phyloP scores from a whole-genome alignment of 768 basidiomycete species.

The Cytidiella melzeri region DNA sequence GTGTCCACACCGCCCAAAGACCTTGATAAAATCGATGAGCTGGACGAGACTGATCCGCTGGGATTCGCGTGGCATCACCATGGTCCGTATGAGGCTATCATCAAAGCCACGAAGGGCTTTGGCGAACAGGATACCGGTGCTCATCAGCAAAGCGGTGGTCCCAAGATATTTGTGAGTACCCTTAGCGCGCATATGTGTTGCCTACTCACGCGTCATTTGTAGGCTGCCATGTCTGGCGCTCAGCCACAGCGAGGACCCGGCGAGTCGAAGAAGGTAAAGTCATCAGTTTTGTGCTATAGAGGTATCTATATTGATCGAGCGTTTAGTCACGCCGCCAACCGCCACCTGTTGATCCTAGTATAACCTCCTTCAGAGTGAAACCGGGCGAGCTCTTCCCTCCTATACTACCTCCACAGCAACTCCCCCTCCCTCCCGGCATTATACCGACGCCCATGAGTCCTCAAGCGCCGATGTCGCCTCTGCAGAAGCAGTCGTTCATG shows the following conservation, averaged over 20 bases:
- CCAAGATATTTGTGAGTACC: slow-evolving; percentile 12
- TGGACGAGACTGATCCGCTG: slow-evolving; percentile 70
- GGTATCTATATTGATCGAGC: background rate
- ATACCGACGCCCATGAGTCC: background rate
- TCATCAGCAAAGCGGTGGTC: background rate
- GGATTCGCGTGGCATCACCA: slow-evolving; percentile 60
- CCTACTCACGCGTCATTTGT: background rate
- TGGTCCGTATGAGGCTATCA: slow-evolving; percentile 69
- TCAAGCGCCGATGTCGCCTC: slow-evolving; percentile 7
- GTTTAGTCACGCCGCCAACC: background rate
- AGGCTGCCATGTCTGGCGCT: slow-evolving; percentile 1
- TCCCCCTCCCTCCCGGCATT: slow-evolving; percentile 4
- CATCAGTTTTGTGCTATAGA: background rate
- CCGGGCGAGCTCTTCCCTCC: slow-evolving; percentile 29
- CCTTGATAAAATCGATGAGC: slow-evolving; percentile 70
- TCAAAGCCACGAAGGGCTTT: slow-evolving; percentile 25
- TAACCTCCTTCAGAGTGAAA: slow-evolving; percentile 22
- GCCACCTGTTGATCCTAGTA: slow-evolving; percentile 8
- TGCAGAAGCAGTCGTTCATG: background rate
- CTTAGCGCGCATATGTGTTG: background rate
- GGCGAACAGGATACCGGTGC: slow-evolving; percentile 12
- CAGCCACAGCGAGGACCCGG: background rate
- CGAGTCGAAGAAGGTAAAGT: background rate
- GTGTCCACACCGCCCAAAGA: slow-evolving; percentile 22
- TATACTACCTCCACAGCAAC: slow-evolving; percentile 8